Evolutionary conservation across 1,284 basidiomycete species (phyloP).

Genomic region (Rhizoctonia solani): DNA sequence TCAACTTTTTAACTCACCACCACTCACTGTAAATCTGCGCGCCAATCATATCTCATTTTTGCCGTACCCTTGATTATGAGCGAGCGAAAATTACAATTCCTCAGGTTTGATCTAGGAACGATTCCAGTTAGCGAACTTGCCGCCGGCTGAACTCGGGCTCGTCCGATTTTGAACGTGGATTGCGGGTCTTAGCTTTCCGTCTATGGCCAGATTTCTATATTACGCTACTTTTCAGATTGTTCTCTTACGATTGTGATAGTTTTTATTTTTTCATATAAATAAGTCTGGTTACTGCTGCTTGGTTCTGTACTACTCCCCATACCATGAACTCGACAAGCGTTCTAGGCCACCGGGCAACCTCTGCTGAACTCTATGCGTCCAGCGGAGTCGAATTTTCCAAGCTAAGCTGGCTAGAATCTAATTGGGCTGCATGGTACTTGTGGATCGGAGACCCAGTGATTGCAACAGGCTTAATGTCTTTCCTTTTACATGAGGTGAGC

Average conservation of each 20-base stretch:
- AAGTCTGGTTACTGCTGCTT: not conserved
- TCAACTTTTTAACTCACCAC: not conserved
- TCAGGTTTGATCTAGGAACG: not conserved
- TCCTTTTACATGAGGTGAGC: constrained; percentile 90
- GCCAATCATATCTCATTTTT: not conserved
- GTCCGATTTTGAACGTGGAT: not conserved
- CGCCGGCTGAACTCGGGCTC: not conserved
- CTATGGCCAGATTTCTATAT: not conserved
- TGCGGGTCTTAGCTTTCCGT: not conserved
- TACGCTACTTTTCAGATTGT: not conserved
- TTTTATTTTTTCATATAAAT: not conserved
- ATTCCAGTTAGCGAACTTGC: not conserved
- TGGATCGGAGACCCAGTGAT: constrained; percentile 88
- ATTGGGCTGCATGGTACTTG: constrained; percentile 85
- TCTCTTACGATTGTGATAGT: not conserved
- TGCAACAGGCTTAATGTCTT: constrained; percentile 93
- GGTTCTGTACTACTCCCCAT: not conserved
- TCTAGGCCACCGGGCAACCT: constrained; percentile 2
- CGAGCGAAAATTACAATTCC: no score
- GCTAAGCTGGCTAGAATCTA: constrained; percentile 74
- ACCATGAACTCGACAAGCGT: constrained; percentile 26
- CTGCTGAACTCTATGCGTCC: constrained; percentile 47
- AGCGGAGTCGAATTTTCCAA: constrained; percentile 59
- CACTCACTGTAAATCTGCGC: no score
- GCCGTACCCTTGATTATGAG: not conserved